A percentile compares a stretch with the other conserved stretches of the same genome.
These are phyloP conservation scores for Arxiozyma heterogenica DNA, from an alignment of 1,139 yeast species.

Conservation along the genomic window DNA sequence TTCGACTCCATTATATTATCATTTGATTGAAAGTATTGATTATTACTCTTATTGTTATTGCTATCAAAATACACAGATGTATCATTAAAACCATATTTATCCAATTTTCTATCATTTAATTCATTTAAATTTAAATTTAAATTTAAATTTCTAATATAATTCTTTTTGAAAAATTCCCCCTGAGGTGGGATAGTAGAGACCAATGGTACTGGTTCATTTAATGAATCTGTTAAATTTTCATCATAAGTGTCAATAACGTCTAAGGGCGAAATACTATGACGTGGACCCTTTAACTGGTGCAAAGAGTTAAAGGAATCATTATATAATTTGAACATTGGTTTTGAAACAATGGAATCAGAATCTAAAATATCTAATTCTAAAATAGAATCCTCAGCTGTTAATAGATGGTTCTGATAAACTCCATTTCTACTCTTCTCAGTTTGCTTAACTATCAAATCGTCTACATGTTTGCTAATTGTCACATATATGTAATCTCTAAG, in stretches of 20 bases:
- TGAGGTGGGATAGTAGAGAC: slow-evolving; percentile 4
- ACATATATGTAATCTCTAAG: slow-evolving; percentile 24
- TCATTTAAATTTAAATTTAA: neutral
- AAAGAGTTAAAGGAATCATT: slow-evolving; percentile 5
- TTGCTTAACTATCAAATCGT: slow-evolving; percentile 19
- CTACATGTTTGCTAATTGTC: slow-evolving; percentile 23
- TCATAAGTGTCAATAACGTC: neutral
- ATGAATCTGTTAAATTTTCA: neutral
- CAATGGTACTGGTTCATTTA: slow-evolving; percentile 5
- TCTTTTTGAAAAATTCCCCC: neutral
- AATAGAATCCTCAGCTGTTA: neutral
- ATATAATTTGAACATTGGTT: slow-evolving; percentile 1
- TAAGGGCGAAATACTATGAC: neutral
- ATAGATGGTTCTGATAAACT: slow-evolving; percentile 2
- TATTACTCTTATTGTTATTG: too few species aligned
- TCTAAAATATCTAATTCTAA: slow-evolving; percentile 2
- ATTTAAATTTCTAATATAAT: neutral
- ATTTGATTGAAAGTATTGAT: too few species aligned
- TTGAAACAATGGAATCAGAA: neutral
- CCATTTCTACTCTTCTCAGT: slow-evolving; percentile 3
- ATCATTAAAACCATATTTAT: neutral
- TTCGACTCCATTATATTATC: too few species aligned
- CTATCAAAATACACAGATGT: neutral
- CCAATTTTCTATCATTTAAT: neutral
- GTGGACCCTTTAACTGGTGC: neutral